Evolutionary conservation across 2,329 filamentous ascomycete genomes (phyloP), one percentile per base, ranked within the genome.

Genomic region (Xylaria sp.): DNA sequence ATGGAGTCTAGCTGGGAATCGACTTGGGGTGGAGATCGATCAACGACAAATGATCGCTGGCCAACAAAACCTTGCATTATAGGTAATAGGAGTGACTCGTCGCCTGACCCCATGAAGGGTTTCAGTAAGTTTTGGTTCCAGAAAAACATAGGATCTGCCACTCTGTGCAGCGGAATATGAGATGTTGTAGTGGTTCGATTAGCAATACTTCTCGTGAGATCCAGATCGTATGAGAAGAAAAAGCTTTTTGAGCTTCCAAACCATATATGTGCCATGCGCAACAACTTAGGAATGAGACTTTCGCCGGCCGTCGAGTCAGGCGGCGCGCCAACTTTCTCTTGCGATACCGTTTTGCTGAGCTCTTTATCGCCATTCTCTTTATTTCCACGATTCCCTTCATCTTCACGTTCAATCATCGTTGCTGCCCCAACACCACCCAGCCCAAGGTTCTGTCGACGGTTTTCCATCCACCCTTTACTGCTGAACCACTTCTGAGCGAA

Each of bases 401-500:
- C 60, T 23, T 86, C 48, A 23, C 1, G 78, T 50, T 86, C 82
- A 55, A 83, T 79, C 12, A 83, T 79, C n/a, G 77, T 71, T 51
- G 81, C 70, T 47, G 64, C 42, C 60, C 71, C 44, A 63, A 73
- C 78, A 64, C 81, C 80, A 73, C 88, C 92, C 79, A 94, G 82
- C 5, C 92, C 92, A 75, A 94, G 87, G 58, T 87, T 87, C 29
- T 91, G 86, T 74, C 90, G 88, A 72, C 90, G 90, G 69, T 92
- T 91, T 69, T 90, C 83, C 61, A 90, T 91, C 92, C 94, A 95
- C 0, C 93, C 94, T 69, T 90, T 91, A 71, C 88, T 90, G 51
- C 93, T 96, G 78, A 98, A 96, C 96, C 96, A 99, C 68, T 91
- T 90, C 71, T 94, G 89, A 0, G 95, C 93, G 78, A 98, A 98